Evolutionary conservation across 2,329 filamentous ascomycete species (phyloP), one percentile per base, ranked within the genome.

Genomic region (Fusarium austroafricanum): DNA sequence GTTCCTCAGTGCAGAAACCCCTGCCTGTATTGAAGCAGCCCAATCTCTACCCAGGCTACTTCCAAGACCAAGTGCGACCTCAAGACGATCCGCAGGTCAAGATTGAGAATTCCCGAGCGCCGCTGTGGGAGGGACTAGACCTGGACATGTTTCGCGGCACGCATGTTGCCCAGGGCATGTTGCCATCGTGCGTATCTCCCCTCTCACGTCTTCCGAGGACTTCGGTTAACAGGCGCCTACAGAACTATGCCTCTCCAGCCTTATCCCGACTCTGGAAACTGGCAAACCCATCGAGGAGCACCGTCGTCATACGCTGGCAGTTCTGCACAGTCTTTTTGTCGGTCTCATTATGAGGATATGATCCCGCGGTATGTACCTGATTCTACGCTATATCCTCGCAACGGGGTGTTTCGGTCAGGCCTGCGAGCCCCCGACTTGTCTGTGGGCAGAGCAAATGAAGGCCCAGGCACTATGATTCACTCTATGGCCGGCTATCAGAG

Each of bases 1-100:
- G 57, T 21, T 69, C 67, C 5, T 69, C 68, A 2, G 54, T 63
- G 44, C 71, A 72, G 46, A 72, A 54, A 15, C 58, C 58, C 11
- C 47, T 73, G 7, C 70, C 70, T 9, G 45, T 52, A 9, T 47
- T 62, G 35, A 46, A 44, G 21, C 67, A 58, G 20, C 45, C 50
- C 21, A 47, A 33, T 5, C 47, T 44, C 12, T 57, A 56, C 40
- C 40, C 49, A 10, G 17, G 33, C 11, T 70, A 52, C 28, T 61
- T 61, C 11, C 42, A 57, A 21, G 61, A 43, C 11, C 46, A 58
- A 10, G 12, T 42, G 33, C 64, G 52, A 14, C 15, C 45, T 18
- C 58, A 44, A 18, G 39, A 23, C 9, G 51, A 58, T 35, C 44
- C 45, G 5, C 55, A 61, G 23, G 14, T 54, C 45, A 69, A 67